Base-by-base conservation (phyloP, 140 eudicot species). In the Cichorium intybus region DNA sequence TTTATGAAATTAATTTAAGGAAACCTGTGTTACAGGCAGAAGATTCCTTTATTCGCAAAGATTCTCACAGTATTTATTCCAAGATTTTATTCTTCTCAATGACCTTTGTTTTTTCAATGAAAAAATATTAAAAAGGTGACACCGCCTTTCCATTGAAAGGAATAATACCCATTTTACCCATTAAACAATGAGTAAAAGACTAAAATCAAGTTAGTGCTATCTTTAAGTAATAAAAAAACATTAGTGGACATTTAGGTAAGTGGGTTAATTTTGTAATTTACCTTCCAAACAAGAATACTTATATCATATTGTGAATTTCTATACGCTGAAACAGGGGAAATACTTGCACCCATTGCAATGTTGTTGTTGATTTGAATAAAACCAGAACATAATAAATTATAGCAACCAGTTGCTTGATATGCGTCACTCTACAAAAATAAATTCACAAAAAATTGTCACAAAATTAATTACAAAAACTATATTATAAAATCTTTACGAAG, bases 231-330 rank as follows among this genome's bases (percentile, higher is more conserved):
- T 74, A 48, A 74, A 65, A 10, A 66, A 66, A 66, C 49, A 56
- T 41, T 7, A 55, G 72, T 54, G 77, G 21, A 2, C 24, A 23
- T 70, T 60, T 27, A 56, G 56, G 48, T 59, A 50, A 57, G 61
- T 69, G 73, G 72, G 75, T 41, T 35, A 51, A 64, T 28, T 63
- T 78, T 72, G 82, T 79, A 56, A 31, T 70, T 90, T 82, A 90
- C 97, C 97, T 90, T 90, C 97, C 97, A 90, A 73, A 90, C 84
- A 78, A 90, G 97, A 47, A 90, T 87, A 81, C 88, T 84, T 73
- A 90, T 87, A 82, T 90, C 95, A 69, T 84, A 90, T 60, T 90
- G 96, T 59, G 95, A 82, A 71, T 77, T 80, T 18, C 90, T 71
- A 59, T 28, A 77, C 22, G 75, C 90, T 61, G 97, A 91, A 50